Percentiles rank a stretch among this genome's conserved stretches.
These are phyloP conservation scores for Cercospora janseana DNA, from an alignment of 2,329 filamentous ascomycete species.

Conservation along the genomic window DNA sequence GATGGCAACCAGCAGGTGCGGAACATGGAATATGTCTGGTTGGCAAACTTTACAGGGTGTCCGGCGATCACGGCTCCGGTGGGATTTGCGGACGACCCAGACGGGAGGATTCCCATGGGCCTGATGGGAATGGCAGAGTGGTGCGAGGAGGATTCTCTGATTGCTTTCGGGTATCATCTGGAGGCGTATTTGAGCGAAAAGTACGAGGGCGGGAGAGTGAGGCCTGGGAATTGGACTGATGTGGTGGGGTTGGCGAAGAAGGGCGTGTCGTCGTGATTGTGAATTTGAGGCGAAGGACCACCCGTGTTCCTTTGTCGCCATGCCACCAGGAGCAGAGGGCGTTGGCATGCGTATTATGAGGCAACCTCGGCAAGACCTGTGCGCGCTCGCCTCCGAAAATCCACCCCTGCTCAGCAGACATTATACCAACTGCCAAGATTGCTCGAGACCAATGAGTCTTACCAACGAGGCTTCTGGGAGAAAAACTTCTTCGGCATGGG, in stretches of 20 bases:
- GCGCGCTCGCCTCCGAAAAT: no score
- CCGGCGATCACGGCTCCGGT: conserved; percentile 73
- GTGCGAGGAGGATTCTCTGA: conserved; percentile 53
- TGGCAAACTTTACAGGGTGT: conserved; percentile 78
- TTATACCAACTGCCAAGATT: no score
- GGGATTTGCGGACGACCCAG: conserved; percentile 61
- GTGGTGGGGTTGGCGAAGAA: conserved; percentile 33
- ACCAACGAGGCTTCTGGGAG: no score
- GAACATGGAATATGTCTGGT: conserved; percentile 81
- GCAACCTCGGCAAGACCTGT: no score
- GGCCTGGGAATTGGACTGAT: conserved; percentile 43
- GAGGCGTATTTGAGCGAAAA: conserved; percentile 48
- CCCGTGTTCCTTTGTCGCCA: no score
- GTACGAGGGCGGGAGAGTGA: conserved; percentile 37
- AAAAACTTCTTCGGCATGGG: no score
- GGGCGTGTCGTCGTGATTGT: background rate
- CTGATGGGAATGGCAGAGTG: conserved; percentile 57
- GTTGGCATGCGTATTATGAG: no score
- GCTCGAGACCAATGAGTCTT: no score
- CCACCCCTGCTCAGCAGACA: no score
- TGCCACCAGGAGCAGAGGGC: no score
- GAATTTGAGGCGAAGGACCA: background rate
- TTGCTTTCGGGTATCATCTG: conserved; percentile 54
- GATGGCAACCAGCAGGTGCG: conserved; percentile 71
- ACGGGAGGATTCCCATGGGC: conserved; percentile 57